phyloP scores from a whole-genome alignment of 1,284 basidiomycete genomes.

The Apiotrichum brassicae region DNA sequence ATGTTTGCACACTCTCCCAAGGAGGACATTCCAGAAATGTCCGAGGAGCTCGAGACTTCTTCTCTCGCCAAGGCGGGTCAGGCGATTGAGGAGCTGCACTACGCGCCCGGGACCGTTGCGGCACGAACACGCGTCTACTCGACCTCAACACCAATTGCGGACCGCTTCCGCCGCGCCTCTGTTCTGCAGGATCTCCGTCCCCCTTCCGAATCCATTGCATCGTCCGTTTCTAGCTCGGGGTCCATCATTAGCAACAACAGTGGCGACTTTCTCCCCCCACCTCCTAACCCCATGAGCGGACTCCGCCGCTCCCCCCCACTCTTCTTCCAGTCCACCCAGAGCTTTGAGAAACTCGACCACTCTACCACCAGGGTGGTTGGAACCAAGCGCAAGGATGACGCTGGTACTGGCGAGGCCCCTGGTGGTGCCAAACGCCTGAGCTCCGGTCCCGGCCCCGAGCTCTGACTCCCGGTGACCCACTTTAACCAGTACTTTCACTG shows the following conservation, averaged over 20 bases:
- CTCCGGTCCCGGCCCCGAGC: constrained; percentile 24
- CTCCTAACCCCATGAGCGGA: constrained; percentile 24
- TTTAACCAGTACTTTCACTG: neutral
- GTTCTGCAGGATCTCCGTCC: constrained; percentile 19
- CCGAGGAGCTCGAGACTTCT: constrained; percentile 6
- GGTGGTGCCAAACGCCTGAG: constrained; percentile 29
- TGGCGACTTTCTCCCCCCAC: constrained; percentile 5
- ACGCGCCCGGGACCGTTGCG: constrained; percentile 31
- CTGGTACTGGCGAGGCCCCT: constrained; percentile 5
- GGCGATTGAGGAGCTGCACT: constrained; percentile 24
- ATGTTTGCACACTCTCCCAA: neutral
- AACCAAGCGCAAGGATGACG: constrained; percentile 30
- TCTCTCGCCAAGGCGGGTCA: constrained; percentile 11
- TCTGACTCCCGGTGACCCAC: neutral
- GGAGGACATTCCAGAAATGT: constrained; percentile 6
- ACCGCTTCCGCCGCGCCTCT: constrained; percentile 32
- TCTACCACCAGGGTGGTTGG: constrained; percentile 5
- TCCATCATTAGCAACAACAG: neutral
- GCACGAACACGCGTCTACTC: constrained; percentile 26
- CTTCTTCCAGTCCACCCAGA: constrained; percentile 32
- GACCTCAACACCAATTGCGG: constrained; percentile 39
- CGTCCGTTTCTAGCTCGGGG: constrained; percentile 3
- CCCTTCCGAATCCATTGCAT: constrained; percentile 7
- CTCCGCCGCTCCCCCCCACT: constrained; percentile 32
- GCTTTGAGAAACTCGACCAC: neutral